A percentile compares a stretch with the other conserved stretches of the same genome.
These are phyloP conservation scores for Cordia subcordata DNA, from an alignment of 257 asterid species.

Conservation along the genomic window DNA sequence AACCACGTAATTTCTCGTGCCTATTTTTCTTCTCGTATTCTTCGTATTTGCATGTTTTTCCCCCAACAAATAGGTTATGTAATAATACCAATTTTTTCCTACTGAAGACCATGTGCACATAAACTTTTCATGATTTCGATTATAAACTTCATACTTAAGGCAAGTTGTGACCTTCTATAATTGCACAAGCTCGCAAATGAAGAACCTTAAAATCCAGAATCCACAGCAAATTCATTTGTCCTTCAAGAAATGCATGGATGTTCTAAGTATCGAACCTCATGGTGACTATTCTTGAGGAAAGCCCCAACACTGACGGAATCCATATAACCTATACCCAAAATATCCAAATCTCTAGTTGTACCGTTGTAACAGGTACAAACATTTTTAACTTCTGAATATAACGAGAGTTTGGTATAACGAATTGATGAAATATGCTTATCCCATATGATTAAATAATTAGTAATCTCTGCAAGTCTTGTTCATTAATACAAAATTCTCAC, in stretches of 20 bases:
- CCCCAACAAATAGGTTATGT: too few species aligned
- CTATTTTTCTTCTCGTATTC: too few species aligned
- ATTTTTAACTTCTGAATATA: too few species aligned
- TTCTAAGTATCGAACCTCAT: conserved; percentile 42
- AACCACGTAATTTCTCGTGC: too few species aligned
- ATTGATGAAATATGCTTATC: too few species aligned
- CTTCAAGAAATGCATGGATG: conserved; percentile 41
- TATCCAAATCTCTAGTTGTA: conserved; percentile 41
- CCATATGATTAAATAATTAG: too few species aligned
- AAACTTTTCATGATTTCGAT: too few species aligned
- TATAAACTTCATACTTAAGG: neutral
- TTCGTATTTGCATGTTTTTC: too few species aligned
- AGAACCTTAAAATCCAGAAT: conserved; percentile 41
- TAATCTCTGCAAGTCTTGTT: too few species aligned
- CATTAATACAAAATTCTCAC: neutral
- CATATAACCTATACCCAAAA: conserved; percentile 53
- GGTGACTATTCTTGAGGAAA: conserved; percentile 47
- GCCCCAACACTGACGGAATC: conserved; percentile 91
- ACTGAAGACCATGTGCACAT: too few species aligned
- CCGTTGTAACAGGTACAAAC: conserved; percentile 67
- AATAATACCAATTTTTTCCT: too few species aligned
- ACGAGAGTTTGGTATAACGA: too few species aligned
- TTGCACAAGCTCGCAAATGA: conserved; percentile 51
- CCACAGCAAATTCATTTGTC: conserved; percentile 71
- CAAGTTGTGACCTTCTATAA: conserved; percentile 67